Base-by-base conservation (phyloP, 768 basidiomycete species). In the Antrodiella citrinella region DNA sequence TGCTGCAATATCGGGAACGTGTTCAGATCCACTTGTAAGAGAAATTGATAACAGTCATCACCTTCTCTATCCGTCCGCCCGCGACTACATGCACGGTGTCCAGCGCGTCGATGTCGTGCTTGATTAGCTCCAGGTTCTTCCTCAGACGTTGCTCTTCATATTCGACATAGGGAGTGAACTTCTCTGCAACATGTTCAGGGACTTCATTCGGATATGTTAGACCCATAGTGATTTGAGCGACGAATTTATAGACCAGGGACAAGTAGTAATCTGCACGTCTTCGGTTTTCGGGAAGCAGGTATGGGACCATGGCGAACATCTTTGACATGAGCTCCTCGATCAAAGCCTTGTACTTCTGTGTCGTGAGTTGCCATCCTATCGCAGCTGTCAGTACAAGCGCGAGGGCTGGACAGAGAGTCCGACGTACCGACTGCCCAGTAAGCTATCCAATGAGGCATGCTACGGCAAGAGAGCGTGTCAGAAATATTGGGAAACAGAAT, bases 381-480 rank as follows among this genome's bases (percentile, higher is more conserved):
- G 12, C 5, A 26, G 19, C 38, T 51, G n/a, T n/a, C n/a, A n/a
- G n/a, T n/a, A n/a, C n/a, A n/a, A n/a, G n/a, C n/a, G n/a, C n/a
- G n/a, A n/a, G n/a, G n/a, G n/a, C n/a, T 11, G 1, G 48, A 19
- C 15, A 12, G 35, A 22, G 1, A 39, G 4, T n/a, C 3, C 5
- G n/a, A 38, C 60, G 23, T 10, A 68, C 69, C 67, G 10, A 64
- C 57, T 9, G 65, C 62, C 67, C 67, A 70, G 45, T 65, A 67
- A 2, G 68, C 61, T 12, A 69, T 47, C 65, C 67, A 69, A 25
- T 62, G 57, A 1, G 57, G 62, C 2, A 69, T 50, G 47, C 62
- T 66, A 39, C n/a, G n/a, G n/a, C 25, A 18, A 23, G 12, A 25
- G 12, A 23, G 18, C 44, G 24, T 4, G 15, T 5, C 4, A 23